Conservation (phyloP, 805 yeast genomes). For the Trichomonascus vanleenenianus region DNA sequence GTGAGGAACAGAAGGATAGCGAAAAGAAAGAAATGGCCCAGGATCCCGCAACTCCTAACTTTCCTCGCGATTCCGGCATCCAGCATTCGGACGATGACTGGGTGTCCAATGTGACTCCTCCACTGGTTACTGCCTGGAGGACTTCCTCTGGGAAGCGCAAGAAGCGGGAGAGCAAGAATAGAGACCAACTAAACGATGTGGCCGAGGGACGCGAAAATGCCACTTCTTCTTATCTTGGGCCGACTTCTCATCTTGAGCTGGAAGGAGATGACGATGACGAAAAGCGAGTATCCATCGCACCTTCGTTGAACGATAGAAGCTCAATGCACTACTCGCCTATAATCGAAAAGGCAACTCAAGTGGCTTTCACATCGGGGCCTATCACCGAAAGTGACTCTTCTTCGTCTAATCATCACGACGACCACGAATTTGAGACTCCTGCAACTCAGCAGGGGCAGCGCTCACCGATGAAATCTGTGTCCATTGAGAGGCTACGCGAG, state of each 20-base stretch:
- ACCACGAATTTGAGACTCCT: neutral
- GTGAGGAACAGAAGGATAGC: no score
- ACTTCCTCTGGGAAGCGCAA: no score
- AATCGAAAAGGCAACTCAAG: conserved; percentile 16
- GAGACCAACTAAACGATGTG: no score
- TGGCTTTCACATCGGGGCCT: conserved; percentile 7
- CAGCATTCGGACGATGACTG: neutral
- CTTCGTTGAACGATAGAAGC: neutral
- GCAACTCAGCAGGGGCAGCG: no score
- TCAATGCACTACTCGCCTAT: conserved; percentile 16
- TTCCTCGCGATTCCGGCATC: neutral
- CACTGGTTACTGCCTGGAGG: no score
- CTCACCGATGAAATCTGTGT: neutral
- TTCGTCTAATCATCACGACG: no score
- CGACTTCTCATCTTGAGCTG: neutral
- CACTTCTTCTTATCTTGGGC: neutral
- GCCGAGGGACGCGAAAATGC: neutral
- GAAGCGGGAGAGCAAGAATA: no score
- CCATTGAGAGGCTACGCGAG: neutral
- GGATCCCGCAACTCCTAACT: no score
- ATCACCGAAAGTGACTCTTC: neutral
- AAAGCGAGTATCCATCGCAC: conserved; percentile 1
- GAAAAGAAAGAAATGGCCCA: no score
- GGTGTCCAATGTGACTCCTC: no score
- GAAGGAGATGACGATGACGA: neutral